Conservation (phyloP, 2,329 filamentous ascomycete species). For the Aspergillus eucalypticola region DNA sequence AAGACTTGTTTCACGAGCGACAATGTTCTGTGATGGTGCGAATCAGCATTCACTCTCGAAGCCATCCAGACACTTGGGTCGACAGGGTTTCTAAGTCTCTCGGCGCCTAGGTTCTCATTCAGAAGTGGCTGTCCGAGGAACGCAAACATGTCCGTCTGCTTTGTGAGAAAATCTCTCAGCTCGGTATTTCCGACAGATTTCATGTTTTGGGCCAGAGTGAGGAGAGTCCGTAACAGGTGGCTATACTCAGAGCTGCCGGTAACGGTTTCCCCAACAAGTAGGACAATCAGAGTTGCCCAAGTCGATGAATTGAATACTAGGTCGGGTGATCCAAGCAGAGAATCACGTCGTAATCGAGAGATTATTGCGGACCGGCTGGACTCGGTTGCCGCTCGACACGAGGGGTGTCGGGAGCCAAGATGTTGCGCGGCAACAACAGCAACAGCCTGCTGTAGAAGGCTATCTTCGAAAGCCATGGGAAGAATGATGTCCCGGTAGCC, state of each 20-base stretch:
- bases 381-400: conserved; percentile 16
- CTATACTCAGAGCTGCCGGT: conserved; percentile 24
- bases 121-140: background rate
- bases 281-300: conserved; percentile 24
- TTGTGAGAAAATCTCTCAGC: conserved; percentile 13
- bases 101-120: background rate
- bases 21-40: background rate
- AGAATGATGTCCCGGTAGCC: conserved; percentile 32
- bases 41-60: background rate
- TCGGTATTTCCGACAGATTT: background rate
- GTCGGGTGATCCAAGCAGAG: conserved; percentile 13
- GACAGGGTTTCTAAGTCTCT: background rate
- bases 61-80: conserved; percentile 4
- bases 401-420: conserved; percentile 15
- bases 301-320: conserved; percentile 19
- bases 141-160: conserved; percentile 23
- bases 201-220: conserved; percentile 18
- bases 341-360: conserved; percentile 18
- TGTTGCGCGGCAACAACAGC: conserved; percentile 26
- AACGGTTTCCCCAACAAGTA: conserved; percentile 28
- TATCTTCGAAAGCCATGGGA: conserved; percentile 28
- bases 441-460: conserved; percentile 26
- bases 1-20: conserved; percentile 15
- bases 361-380: conserved; percentile 19
- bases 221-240: conserved; percentile 19